Conservation (phyloP, 805 yeast species). For the Pichia pseudocactophila region DNA sequence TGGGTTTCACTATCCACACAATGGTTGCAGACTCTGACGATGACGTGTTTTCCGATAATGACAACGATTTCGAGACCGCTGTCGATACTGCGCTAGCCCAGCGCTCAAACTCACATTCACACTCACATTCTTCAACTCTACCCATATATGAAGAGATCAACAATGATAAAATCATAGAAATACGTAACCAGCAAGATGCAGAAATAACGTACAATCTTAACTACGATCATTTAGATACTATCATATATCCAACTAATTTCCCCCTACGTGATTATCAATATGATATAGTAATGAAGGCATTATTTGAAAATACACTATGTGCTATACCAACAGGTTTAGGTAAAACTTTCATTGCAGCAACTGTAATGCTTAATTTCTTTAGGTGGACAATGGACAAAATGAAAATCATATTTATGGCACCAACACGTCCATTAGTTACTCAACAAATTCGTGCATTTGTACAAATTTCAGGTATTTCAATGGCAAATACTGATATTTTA, state of each 20-base stretch:
- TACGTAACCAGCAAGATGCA: neutral
- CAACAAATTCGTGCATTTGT: slow-evolving; percentile 94
- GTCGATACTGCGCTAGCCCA: neutral
- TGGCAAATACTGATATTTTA: slow-evolving; percentile 68
- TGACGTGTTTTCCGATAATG: neutral
- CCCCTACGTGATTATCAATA: slow-evolving; percentile 84
- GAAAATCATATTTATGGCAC: slow-evolving; percentile 91
- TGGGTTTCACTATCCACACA: too few species aligned
- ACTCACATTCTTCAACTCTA: neutral
- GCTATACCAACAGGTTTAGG: slow-evolving; percentile 98
- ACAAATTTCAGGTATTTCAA: slow-evolving; percentile 76
- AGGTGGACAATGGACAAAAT: slow-evolving; percentile 68
- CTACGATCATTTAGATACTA: slow-evolving; percentile 32
- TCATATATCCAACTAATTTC: slow-evolving; percentile 78
- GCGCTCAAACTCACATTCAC: neutral
- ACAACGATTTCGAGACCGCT: neutral
- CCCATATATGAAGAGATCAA: slow-evolving; percentile 1
- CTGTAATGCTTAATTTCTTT: slow-evolving; percentile 82
- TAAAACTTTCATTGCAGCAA: slow-evolving; percentile 90
- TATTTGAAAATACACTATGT: slow-evolving; percentile 68
- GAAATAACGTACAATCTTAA: slow-evolving; percentile 39
- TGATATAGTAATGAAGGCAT: slow-evolving; percentile 64
- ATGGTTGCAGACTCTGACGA: neutral
- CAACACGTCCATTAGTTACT: slow-evolving; percentile 91
- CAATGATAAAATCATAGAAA: neutral